A percentile compares a stretch with the other conserved stretches of the same genome.
Conservation (phyloP, 108 stramenopile species). For the Skeletonema menzelii region DNA sequence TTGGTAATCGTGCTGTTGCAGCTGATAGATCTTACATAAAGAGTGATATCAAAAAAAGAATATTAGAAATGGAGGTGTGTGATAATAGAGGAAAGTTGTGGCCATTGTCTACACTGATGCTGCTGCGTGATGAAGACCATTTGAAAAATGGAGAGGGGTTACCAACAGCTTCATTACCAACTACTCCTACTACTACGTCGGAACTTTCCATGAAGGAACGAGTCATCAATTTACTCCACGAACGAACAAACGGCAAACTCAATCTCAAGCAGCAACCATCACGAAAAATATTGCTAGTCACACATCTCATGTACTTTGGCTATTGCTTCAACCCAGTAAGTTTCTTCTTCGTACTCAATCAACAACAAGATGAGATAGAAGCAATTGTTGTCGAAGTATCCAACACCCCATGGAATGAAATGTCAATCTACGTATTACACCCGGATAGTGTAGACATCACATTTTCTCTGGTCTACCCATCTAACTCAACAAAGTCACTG, state of each 20-base stretch:
- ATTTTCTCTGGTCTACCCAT: slow-evolving; percentile 10
- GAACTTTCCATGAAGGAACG: slow-evolving; percentile 46
- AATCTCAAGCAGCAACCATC: slow-evolving; percentile 13
- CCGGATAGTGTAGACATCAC: slow-evolving; percentile 66
- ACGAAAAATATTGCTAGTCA: slow-evolving; percentile 62
- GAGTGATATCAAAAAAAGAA: neutral
- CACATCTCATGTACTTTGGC: slow-evolving; percentile 80
- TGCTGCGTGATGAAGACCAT: slow-evolving; percentile 62
- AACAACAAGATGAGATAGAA: slow-evolving; percentile 39
- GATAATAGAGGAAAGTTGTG: slow-evolving; percentile 38
- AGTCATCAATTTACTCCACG: slow-evolving; percentile 52
- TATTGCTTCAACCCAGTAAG: slow-evolving; percentile 93
- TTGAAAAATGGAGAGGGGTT: slow-evolving; percentile 80
- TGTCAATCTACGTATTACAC: slow-evolving; percentile 90
- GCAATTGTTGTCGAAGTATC: slow-evolving; percentile 90
- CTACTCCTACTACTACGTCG: neutral
- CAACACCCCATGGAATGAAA: slow-evolving; percentile 97
- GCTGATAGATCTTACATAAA: neutral
- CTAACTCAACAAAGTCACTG: neutral
- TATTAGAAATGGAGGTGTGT: neutral
- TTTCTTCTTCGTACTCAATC: slow-evolving; percentile 68
- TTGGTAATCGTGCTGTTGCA: slow-evolving; percentile 29
- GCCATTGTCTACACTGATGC: slow-evolving; percentile 59
- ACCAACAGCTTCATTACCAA: neutral
- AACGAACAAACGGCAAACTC: slow-evolving; percentile 58